Percentiles rank a stretch among this genome's conserved stretches.
These are phyloP conservation scores for Pseudovirgaria hyperparasitica DNA, from an alignment of 2,329 filamentous ascomycete genomes.

Conservation along the genomic window DNA sequence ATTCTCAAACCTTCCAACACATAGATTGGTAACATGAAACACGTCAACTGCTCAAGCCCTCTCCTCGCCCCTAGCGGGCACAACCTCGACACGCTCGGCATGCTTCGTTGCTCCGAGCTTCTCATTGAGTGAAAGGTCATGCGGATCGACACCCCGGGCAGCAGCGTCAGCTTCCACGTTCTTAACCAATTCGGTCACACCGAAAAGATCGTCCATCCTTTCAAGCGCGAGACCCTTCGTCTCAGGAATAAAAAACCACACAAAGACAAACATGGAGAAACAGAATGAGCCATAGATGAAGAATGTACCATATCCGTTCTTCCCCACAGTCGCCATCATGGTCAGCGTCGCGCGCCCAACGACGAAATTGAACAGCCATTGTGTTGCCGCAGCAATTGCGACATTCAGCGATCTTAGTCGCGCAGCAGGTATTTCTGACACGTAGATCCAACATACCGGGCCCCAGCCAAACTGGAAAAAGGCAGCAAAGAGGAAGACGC, in stretches of 20 bases:
- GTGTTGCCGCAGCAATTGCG: constrained; percentile 52
- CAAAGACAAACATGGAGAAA: constrained; percentile 51
- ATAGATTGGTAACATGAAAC: no score
- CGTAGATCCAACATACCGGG: constrained; percentile 60
- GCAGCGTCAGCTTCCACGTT: constrained; percentile 16
- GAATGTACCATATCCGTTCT: constrained; percentile 45
- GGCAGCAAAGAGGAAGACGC: constrained; percentile 59
- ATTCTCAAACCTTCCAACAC: no score
- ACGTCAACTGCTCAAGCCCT: no score
- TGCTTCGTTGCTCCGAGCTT: no score
- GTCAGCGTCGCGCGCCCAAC: constrained; percentile 54
- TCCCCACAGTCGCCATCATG: constrained; percentile 48
- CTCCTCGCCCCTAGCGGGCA: no score
- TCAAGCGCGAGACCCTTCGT: constrained; percentile 54
- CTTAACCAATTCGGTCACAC: constrained; percentile 38
- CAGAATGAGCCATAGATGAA: constrained; percentile 58
- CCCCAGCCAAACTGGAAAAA: constrained; percentile 54
- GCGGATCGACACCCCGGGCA: no score
- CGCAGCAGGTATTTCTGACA: constrained; percentile 57
- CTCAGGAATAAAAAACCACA: constrained; percentile 58
- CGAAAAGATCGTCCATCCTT: constrained; percentile 55
- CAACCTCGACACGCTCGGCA: no score
- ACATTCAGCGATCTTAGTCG: constrained; percentile 55
- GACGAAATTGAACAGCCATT: constrained; percentile 66
- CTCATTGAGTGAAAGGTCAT: no score